A percentile compares a stretch with the other conserved stretches of the same genome.
These are phyloP conservation scores for Fusarium aywerte DNA, from an alignment of 2,329 filamentous ascomycete genomes.

Conservation along the genomic window DNA sequence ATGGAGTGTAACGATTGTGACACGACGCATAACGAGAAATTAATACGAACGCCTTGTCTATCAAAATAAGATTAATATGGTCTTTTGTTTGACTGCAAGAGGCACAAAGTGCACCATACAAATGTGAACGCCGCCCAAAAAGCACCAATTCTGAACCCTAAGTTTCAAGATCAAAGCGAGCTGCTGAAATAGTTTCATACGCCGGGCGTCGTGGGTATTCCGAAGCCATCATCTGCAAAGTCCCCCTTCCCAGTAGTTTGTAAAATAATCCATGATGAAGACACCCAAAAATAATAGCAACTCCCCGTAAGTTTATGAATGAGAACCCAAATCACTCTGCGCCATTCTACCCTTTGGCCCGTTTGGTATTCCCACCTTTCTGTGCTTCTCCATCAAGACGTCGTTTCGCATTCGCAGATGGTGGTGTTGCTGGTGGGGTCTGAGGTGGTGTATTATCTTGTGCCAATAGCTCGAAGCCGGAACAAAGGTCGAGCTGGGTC, in stretches of 20 bases:
- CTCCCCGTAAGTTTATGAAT: conserved; percentile 24
- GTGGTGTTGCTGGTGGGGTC: conserved; percentile 8
- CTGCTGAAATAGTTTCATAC: conserved; percentile 33
- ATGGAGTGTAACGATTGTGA: conserved; percentile 37
- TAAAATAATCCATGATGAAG: conserved; percentile 5
- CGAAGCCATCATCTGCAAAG: conserved; percentile 33
- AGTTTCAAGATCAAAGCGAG: conserved; percentile 21
- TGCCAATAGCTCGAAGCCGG: conserved; percentile 30
- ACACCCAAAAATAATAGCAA: conserved; percentile 17
- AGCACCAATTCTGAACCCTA: not conserved
- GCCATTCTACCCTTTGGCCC: conserved; percentile 34
- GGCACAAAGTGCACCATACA: conserved; percentile 2
- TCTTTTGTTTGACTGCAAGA: not conserved
- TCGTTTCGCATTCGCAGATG: conserved; percentile 28
- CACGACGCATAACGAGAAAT: conserved; percentile 40
- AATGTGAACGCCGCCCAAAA: not conserved
- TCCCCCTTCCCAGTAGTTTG: conserved; percentile 23
- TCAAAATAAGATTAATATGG: conserved; percentile 7
- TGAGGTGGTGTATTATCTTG: conserved; percentile 22
- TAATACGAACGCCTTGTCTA: conserved; percentile 42
- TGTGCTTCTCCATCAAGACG: conserved; percentile 21
- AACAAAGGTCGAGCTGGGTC: conserved; percentile 50
- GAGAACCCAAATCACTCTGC: not conserved
- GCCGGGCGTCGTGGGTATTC: conserved; percentile 43
- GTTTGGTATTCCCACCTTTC: conserved; percentile 31